Percentiles rank a stretch among this genome's conserved stretches.
Evolutionary conservation across 2,329 filamentous ascomycete genomes (phyloP).

Genomic region (Dactylonectria estremocensis): DNA sequence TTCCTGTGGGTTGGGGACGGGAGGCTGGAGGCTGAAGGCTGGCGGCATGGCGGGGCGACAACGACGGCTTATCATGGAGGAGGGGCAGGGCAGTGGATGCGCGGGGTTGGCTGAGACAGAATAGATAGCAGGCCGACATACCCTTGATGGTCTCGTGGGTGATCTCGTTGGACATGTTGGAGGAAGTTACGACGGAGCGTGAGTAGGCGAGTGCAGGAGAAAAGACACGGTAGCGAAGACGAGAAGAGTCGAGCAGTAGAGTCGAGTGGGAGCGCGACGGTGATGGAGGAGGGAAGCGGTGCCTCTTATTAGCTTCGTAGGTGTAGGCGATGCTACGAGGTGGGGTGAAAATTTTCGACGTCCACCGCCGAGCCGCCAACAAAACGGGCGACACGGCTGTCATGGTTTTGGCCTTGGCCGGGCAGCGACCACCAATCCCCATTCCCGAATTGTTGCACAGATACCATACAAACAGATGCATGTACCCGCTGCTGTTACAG

Average conservation of each 20-base stretch:
- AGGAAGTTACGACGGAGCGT: constrained; percentile 34
- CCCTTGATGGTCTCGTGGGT: constrained; percentile 84
- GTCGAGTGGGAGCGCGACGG: constrained; percentile 36
- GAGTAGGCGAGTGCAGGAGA: constrained; percentile 21
- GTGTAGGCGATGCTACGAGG: constrained; percentile 27
- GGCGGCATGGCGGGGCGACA: constrained; percentile 5
- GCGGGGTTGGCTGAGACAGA: constrained; percentile 37
- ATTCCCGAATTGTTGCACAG: constrained; percentile 14
- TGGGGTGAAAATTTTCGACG: constrained; percentile 49
- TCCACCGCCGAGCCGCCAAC: constrained; percentile 36
- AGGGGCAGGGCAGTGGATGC: constrained; percentile 41
- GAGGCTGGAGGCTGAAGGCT: constrained; percentile 1
- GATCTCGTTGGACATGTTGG: constrained; percentile 76
- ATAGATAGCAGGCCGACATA: constrained; percentile 54
- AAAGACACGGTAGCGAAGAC: constrained; percentile 23
- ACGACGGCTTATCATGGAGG: constrained; percentile 43
- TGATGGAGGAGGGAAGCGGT: constrained; percentile 39
- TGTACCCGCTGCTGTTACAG: not conserved
- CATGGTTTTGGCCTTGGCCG: constrained; percentile 30
- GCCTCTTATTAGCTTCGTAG: constrained; percentile 40
- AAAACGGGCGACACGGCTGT: constrained; percentile 41
- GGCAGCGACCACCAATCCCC: constrained; percentile 39
- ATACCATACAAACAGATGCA: not conserved
- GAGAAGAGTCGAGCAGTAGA: constrained; percentile 35
- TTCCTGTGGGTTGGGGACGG: constrained; percentile 1